Percentiles rank a stretch among this genome's conserved stretches.
Conservation (phyloP, 306 rosid genomes). For the Cicer cuneatum region DNA sequence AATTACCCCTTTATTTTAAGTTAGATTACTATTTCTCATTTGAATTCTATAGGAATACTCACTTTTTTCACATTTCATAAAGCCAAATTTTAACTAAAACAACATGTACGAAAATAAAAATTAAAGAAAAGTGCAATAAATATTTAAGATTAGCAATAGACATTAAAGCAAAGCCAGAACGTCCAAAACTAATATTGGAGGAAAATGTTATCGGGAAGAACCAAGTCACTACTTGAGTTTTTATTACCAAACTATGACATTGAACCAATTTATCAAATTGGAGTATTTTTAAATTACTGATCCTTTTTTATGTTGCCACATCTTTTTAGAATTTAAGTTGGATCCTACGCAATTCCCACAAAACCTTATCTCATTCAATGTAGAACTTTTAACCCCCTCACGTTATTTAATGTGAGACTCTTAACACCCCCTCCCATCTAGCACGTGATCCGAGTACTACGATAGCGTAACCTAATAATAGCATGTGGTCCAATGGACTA, state of each 20-base stretch:
- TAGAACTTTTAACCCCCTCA: no score
- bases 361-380: no score
- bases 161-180: background rate
- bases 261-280: background rate
- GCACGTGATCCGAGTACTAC: no score
- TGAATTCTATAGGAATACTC: background rate
- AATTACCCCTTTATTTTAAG: background rate
- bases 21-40: background rate
- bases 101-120: background rate
- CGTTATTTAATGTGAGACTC: no score
- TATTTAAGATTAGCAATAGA: background rate
- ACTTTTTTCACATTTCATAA: background rate
- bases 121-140: background rate
- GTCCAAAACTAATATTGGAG: background rate
- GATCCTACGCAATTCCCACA: no score
- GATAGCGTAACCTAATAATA: no score
- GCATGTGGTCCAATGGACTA: no score
- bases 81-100: background rate
- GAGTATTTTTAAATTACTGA: background rate
- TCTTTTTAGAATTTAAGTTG: background rate
- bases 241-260: background rate
- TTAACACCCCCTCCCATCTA: no score
- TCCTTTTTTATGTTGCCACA: background rate
- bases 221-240: background rate
- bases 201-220: background rate